Conservation (phyloP, 139 green algal genomes). For the Nannochloris sp. region DNA sequence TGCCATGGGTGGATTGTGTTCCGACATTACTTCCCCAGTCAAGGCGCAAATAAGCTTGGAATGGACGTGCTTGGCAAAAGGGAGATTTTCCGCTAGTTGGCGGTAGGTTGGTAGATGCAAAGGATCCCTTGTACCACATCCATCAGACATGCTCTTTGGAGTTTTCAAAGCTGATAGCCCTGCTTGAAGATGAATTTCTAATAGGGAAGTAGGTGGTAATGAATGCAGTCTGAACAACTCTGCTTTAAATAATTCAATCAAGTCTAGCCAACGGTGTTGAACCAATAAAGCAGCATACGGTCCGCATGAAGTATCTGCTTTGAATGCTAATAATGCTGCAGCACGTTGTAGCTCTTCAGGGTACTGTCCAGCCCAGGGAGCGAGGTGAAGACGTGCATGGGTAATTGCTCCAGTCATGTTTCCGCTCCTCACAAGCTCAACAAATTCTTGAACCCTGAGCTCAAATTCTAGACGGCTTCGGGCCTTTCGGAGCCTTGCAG, state of each 20-base stretch:
- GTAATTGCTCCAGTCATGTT: conserved; percentile 56
- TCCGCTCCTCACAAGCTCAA: conserved; percentile 77
- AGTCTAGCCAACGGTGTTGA: conserved; percentile 42
- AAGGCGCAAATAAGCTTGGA: conserved; percentile 86
- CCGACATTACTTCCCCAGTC: conserved; percentile 76
- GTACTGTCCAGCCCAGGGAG: conserved; percentile 54
- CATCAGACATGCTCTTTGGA: conserved; percentile 35
- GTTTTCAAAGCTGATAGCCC: conserved; percentile 83
- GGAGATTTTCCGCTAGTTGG: conserved; percentile 65
- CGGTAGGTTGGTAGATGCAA: conserved; percentile 64
- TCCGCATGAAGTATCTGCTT: conserved; percentile 32
- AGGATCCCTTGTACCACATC: conserved; percentile 61
- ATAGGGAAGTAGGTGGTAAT: conserved; percentile 60
- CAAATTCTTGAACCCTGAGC: conserved; percentile 80
- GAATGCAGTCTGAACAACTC: conserved; percentile 76
- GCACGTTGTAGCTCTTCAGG: conserved; percentile 80
- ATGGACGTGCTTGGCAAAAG: conserved; percentile 75
- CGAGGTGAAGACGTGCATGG: conserved; percentile 71
- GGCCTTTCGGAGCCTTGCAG: conserved; percentile 56
- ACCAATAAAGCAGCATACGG: conserved; percentile 53
- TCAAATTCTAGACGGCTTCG: conserved; percentile 85
- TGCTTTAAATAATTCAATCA: conserved; percentile 58
- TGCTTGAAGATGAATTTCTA: conserved; percentile 74
- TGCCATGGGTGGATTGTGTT: conserved; percentile 87
- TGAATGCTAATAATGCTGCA: conserved; percentile 71